phyloP scores from a whole-genome alignment of 2,329 filamentous ascomycete genomes.

The Pyricularia grisea region DNA sequence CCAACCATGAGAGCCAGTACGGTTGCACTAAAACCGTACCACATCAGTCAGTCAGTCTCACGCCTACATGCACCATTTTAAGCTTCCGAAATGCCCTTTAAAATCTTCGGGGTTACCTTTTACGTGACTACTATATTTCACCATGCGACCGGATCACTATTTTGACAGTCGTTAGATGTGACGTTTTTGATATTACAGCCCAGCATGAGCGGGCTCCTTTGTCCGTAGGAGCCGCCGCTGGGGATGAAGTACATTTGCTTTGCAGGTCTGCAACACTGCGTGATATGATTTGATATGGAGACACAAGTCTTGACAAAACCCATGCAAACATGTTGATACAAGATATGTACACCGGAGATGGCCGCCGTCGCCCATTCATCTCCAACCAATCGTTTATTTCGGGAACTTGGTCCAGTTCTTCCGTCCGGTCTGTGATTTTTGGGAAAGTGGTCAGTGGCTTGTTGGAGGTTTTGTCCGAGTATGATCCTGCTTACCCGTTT shows the following conservation, averaged over 20 bases:
- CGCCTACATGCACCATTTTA: not conserved
- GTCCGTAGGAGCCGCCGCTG: not conserved
- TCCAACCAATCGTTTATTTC: constrained; percentile 28
- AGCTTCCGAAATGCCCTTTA: not conserved
- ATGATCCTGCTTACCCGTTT: constrained; percentile 59
- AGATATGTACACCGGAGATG: constrained; percentile 8
- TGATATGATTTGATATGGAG: not conserved
- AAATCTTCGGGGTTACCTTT: not conserved
- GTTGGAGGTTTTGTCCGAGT: not conserved
- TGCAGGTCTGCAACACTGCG: not conserved
- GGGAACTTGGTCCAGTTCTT: constrained; percentile 49
- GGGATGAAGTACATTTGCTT: not conserved
- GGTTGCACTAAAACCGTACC: not conserved
- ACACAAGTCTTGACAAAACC: not conserved
- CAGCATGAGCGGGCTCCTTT: not conserved
- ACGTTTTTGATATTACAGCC: not conserved
- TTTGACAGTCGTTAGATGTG: not conserved
- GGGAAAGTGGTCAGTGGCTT: not conserved
- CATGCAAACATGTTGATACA: constrained; percentile 4
- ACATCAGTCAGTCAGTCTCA: not conserved
- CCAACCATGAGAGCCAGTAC: not conserved
- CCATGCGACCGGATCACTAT: not conserved
- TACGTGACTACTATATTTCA: not conserved
- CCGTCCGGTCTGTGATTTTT: constrained; percentile 36
- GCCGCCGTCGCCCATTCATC: not conserved